These are phyloP conservation scores for Schwanniomyces polymorphus DNA, from an alignment of 805 yeast species.

Conservation along the genomic window DNA sequence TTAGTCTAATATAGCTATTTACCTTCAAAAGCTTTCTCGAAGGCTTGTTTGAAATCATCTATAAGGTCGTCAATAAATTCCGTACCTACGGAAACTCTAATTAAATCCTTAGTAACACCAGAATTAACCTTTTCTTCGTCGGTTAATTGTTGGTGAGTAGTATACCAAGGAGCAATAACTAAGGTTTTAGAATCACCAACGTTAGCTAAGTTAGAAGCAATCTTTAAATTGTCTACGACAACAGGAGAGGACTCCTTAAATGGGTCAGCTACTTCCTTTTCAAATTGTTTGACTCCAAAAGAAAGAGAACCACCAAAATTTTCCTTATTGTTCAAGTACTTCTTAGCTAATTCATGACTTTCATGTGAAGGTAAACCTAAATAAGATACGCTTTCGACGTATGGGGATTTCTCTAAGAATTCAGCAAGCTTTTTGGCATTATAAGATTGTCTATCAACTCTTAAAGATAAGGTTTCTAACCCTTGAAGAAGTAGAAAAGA, in stretches of 20 bases:
- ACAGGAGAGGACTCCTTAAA: constrained; percentile 77
- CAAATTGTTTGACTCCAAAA: constrained; percentile 77
- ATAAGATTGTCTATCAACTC: constrained; percentile 88
- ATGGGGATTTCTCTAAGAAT: constrained; percentile 66
- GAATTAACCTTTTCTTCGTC: constrained; percentile 78
- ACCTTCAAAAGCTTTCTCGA: constrained; percentile 53
- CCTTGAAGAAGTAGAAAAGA: constrained; percentile 88
- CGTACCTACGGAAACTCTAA: constrained; percentile 88
- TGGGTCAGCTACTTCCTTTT: constrained; percentile 49
- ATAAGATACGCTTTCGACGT: constrained; percentile 89
- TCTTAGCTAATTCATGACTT: constrained; percentile 79
- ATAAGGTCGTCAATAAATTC: constrained; percentile 91
- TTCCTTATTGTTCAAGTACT: constrained; percentile 57
- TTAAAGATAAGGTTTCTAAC: constrained; percentile 86
- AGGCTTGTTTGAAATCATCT: constrained; percentile 85
- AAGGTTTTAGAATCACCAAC: constrained; percentile 96
- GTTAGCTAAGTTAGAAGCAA: constrained; percentile 92
- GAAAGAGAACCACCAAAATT: constrained; percentile 86
- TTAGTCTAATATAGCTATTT: background rate
- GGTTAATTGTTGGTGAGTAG: constrained; percentile 89
- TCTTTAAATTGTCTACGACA: constrained; percentile 78
- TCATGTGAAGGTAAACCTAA: constrained; percentile 83
- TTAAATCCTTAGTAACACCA: constrained; percentile 86
- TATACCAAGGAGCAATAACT: constrained; percentile 93
- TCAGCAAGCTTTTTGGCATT: constrained; percentile 82